Conservation (phyloP, 805 yeast species). For the Barnettozyma populi region DNA sequence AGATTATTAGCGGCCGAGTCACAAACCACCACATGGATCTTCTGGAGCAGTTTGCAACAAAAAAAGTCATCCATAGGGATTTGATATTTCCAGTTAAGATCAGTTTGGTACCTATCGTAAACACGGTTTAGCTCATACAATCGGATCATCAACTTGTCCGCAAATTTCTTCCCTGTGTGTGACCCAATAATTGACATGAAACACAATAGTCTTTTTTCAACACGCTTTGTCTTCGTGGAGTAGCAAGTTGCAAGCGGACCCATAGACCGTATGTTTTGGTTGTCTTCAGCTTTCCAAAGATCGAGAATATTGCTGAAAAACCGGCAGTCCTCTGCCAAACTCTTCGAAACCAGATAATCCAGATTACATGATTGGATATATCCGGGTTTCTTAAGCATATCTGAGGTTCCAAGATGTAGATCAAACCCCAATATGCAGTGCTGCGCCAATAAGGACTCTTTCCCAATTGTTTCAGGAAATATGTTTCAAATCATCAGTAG, state of each 20-base stretch:
- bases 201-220: neutral
- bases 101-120: neutral
- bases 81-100: neutral
- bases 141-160: neutral
- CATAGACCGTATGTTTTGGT: neutral
- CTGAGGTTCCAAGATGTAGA: constrained; percentile 60
- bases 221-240: neutral
- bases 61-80: neutral
- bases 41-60: neutral
- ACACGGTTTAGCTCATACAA: neutral
- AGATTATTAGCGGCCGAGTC: neutral
- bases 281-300: neutral
- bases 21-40: neutral
- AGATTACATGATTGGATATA: neutral
- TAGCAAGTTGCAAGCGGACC: neutral
- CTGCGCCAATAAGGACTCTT: no score
- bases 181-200: neutral
- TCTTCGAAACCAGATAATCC: neutral
- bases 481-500: constrained; percentile 80
- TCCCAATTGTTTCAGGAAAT: constrained; percentile 27
- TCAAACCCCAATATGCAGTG: constrained; percentile 35
- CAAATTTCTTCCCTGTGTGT: neutral
- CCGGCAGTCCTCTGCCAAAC: neutral
- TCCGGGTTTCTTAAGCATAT: constrained; percentile 34
- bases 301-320: neutral